Evolutionary conservation across 306 rosid genomes (phyloP), one percentile per base, ranked within the genome.

Genomic region (Coriaria nepalensis): DNA sequence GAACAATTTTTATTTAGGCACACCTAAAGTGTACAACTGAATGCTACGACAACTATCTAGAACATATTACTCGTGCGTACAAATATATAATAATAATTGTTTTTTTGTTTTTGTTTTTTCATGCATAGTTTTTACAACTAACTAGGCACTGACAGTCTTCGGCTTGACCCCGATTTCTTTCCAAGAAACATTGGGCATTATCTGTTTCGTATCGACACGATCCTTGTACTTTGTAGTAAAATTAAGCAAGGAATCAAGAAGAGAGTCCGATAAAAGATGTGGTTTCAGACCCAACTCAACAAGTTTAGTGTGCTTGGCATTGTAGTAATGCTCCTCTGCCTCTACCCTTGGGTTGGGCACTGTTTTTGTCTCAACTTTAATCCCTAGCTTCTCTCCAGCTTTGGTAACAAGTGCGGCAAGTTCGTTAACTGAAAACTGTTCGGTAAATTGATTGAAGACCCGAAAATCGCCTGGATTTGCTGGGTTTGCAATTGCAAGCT

Each of bases 331-430:
- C 67, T 84, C 97, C 80, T 88, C 97, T 33, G 81, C 83, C 68
- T 88, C 97, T 15, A 88, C 95, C 62, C 97, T 74, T 13, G 97
- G 97, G 80, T 84, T 88, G 66, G 95, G 93, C 53, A 88, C 97
- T 9, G 88, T 57, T 56, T 46, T 72, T 42, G 90, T 70, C 71
- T 77, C 55, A 59, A 88, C 97, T 29, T 71, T 58, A 33, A 88
- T 64, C 37, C 95, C 95, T 6, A 88, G 83, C 72, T 88, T 88
- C 67, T 77, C 73, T 12, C 95, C 97, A 0, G 82, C 93, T 64
- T 76, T 79, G 6, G 78, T 84, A 47, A 88, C 80, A 11, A 88
- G 86, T 11, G 75, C 37, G 0, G 97, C 97, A 3, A 88, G 97
- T 53, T 88, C 75, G 33, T 73, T 88, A 37, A 88, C 90, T 6